A percentile compares a stretch with the other conserved stretches of the same genome.
Evolutionary conservation across 2,329 filamentous ascomycete species (phyloP).

Genomic region (Pseudogymnoascus sp.): DNA sequence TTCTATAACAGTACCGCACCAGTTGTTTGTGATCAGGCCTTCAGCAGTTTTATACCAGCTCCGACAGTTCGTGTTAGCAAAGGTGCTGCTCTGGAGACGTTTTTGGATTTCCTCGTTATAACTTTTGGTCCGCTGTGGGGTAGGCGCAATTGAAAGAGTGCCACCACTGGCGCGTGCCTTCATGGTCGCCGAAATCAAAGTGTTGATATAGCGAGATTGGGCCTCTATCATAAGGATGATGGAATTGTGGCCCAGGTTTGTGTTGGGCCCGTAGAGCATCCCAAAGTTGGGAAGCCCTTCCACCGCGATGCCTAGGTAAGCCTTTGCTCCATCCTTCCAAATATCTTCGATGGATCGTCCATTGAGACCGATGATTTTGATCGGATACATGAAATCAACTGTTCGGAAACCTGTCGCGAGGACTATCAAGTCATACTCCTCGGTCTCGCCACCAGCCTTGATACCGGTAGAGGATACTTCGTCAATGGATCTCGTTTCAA

Average conservation of each 20-base stretch:
- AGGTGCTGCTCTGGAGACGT: conserved; percentile 15
- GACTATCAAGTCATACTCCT: conserved; percentile 47
- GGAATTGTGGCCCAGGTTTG: conserved; percentile 23
- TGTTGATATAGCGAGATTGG: conserved; percentile 20
- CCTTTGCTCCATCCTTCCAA: conserved; percentile 42
- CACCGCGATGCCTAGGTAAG: conserved; percentile 20
- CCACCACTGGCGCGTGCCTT: not conserved
- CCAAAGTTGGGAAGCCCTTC: conserved; percentile 20
- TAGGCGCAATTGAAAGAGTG: conserved; percentile 12
- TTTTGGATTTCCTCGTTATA: conserved; percentile 21
- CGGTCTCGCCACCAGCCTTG: conserved; percentile 32
- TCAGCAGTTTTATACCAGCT: conserved; percentile 22
- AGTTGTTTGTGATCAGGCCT: conserved; percentile 22
- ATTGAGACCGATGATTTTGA: not conserved
- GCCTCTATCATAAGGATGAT: conserved; percentile 25
- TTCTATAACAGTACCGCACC: conserved; percentile 14
- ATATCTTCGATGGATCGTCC: conserved; percentile 29
- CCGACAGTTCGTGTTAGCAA: conserved; percentile 18
- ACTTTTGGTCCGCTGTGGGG: not conserved
- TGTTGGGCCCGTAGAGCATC: conserved; percentile 25
- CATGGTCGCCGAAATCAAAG: conserved; percentile 6
- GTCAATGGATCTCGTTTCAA: conserved; percentile 43
- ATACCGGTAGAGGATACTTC: conserved; percentile 39
- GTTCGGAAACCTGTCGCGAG: conserved; percentile 52
- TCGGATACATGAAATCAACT: conserved; percentile 37